Percentiles rank a stretch among this genome's conserved stretches.
Conservation (phyloP, 2,329 filamentous ascomycete species). For the Ustulina deusta region DNA sequence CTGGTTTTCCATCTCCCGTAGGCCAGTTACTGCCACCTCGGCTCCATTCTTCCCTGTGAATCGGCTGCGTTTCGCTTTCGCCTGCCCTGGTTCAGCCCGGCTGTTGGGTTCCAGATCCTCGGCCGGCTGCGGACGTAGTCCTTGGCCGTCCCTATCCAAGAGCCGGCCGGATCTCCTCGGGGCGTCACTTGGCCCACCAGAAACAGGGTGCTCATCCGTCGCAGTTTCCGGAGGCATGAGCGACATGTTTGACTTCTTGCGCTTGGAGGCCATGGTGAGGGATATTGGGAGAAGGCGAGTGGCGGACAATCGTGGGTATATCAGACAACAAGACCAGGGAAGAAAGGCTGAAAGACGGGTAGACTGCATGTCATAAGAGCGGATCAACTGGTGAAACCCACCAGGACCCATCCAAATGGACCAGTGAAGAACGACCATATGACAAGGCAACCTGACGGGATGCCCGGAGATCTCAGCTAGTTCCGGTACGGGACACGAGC, state of each 20-base stretch:
- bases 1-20: slow-evolving; percentile 63
- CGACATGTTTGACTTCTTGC: slow-evolving; percentile 51
- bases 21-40: slow-evolving; percentile 57
- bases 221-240: slow-evolving; percentile 27
- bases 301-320: slow-evolving; percentile 13
- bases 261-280: slow-evolving; percentile 55
- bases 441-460: neutral
- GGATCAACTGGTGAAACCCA: slow-evolving; percentile 39
- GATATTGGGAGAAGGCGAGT: neutral
- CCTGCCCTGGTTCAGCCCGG: neutral
- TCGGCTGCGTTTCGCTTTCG: slow-evolving; percentile 25
- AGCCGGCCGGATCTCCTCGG: slow-evolving; percentile 45
- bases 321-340: slow-evolving; percentile 37
- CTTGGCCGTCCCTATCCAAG: slow-evolving; percentile 34
- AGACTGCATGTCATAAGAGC: slow-evolving; percentile 32
- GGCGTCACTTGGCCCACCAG: slow-evolving; percentile 1
- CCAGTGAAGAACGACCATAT: neutral
- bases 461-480: neutral
- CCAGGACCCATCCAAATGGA: slow-evolving; percentile 40
- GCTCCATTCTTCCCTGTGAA: slow-evolving; percentile 49
- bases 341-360: slow-evolving; percentile 32
- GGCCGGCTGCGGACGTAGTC: neutral
- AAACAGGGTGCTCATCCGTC: slow-evolving; percentile 11
- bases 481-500: neutral
- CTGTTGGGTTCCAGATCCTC: neutral